A percentile compares a stretch with the other conserved stretches of the same genome.
phyloP scores from a whole-genome alignment of 306 rosid species.

The Medicago truncatula region DNA sequence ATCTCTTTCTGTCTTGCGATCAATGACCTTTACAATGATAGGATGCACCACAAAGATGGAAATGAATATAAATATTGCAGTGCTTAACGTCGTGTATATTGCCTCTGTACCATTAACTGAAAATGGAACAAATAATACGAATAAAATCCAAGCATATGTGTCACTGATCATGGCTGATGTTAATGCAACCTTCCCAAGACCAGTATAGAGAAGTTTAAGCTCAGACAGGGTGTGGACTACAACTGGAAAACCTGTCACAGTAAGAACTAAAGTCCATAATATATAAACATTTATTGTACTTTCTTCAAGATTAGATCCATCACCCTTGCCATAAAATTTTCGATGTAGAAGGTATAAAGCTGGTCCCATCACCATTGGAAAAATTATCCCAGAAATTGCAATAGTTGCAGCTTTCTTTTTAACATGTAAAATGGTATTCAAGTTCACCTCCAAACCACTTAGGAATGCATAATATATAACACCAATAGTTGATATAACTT shows the following conservation, averaged over 20 bases:
- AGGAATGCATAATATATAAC: constrained; percentile 46
- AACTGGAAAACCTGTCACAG: constrained; percentile 56
- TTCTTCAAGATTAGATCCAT: neutral
- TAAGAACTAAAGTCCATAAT: constrained; percentile 44
- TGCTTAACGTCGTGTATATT: constrained; percentile 7
- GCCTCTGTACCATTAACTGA: neutral
- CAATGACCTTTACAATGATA: constrained; percentile 2
- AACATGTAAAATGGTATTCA: constrained; percentile 30
- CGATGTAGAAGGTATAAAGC: constrained; percentile 19
- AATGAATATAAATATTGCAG: neutral
- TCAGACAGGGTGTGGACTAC: constrained; percentile 47
- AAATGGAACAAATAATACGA: constrained; percentile 42
- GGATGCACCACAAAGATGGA: constrained; percentile 48
- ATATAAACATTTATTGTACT: neutral
- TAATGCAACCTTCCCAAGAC: constrained; percentile 47
- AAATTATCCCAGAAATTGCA: constrained; percentile 38
- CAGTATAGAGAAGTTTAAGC: constrained; percentile 53
- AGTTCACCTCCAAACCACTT: constrained; percentile 49
- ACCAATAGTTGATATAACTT: constrained; percentile 40
- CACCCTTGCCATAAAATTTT: neutral
- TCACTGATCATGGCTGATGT: constrained; percentile 47
- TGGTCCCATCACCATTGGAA: constrained; percentile 36
- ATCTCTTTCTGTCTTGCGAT: constrained; percentile 27
- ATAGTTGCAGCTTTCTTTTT: constrained; percentile 38
- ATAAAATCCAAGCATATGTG: constrained; percentile 50